phyloP scores from a whole-genome alignment of 768 basidiomycete species.

The Leccinellum luteum region DNA sequence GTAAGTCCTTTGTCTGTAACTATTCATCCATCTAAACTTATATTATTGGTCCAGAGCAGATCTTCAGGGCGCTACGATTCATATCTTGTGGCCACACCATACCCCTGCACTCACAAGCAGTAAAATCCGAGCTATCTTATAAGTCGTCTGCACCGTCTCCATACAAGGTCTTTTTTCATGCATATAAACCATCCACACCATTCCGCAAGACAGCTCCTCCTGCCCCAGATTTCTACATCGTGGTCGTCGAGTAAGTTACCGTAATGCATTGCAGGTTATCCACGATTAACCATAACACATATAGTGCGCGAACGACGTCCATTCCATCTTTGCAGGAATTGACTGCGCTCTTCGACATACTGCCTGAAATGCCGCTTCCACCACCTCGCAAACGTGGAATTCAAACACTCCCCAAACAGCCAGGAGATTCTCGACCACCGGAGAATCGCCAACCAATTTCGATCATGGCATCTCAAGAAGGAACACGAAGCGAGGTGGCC shows the following conservation, averaged over 20 bases:
- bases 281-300: slow-evolving; percentile 2
- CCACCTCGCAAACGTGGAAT: slow-evolving; percentile 45
- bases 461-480: slow-evolving; percentile 2
- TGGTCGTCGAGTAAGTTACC: slow-evolving; percentile 74
- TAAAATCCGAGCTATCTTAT: slow-evolving; percentile 1
- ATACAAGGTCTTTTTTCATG: slow-evolving; percentile 83
- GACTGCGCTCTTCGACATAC: slow-evolving; percentile 61
- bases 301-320: slow-evolving; percentile 76
- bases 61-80: slow-evolving; percentile 71
- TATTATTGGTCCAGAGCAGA: slow-evolving; percentile 43
- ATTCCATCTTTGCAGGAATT: slow-evolving; percentile 84
- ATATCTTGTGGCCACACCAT: slow-evolving; percentile 62
- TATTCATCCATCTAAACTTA: neutral
- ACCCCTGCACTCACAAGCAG: slow-evolving; percentile 34
- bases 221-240: slow-evolving; percentile 81
- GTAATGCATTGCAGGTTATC: neutral
- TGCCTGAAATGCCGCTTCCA: slow-evolving; percentile 64
- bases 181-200: slow-evolving; percentile 87
- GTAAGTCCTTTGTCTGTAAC: slow-evolving; percentile 34
- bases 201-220: slow-evolving; percentile 78
- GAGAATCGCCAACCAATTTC: slow-evolving; percentile 3
- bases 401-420: slow-evolving; percentile 1
- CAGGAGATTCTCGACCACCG: neutral
- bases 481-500: neutral
- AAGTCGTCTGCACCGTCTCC: slow-evolving; percentile 6